Evolutionary conservation across 78 protist genomes (phyloP).

Genomic region (Guillardia theta): DNA sequence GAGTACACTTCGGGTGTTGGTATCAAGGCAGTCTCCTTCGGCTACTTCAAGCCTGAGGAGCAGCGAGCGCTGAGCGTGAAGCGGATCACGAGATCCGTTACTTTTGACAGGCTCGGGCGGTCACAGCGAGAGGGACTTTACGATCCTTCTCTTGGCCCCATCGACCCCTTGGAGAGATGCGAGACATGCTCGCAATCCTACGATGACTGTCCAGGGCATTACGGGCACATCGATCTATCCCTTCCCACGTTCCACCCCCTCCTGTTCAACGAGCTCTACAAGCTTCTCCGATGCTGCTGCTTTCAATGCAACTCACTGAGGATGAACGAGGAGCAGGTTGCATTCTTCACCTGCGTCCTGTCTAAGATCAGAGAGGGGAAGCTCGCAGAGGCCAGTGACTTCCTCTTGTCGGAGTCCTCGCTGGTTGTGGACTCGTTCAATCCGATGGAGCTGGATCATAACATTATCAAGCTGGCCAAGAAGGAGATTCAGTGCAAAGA

Average conservation of each 20-base stretch:
- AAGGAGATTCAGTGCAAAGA: too few species aligned
- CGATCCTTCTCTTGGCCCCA: conserved; percentile 49
- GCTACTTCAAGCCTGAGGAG: conserved; percentile 52
- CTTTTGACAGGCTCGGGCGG: conserved; percentile 64
- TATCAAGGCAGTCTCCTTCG: conserved; percentile 20
- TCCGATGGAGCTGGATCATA: neutral
- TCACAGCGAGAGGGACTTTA: conserved; percentile 54
- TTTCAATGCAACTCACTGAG: conserved; percentile 34
- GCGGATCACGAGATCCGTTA: conserved; percentile 57
- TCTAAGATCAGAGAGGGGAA: neutral
- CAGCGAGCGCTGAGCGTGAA: conserved; percentile 50
- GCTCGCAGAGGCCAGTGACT: neutral
- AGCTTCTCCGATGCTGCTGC: conserved; percentile 36
- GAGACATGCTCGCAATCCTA: neutral
- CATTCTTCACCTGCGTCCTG: neutral
- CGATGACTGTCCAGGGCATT: conserved; percentile 53
- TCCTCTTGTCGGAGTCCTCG: neutral
- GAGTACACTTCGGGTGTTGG: neutral
- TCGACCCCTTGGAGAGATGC: conserved; percentile 26
- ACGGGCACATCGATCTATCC: conserved; percentile 52
- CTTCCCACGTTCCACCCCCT: conserved; percentile 44
- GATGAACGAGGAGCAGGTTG: neutral
- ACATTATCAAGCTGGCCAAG: too few species aligned
- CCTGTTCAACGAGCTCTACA: conserved; percentile 25
- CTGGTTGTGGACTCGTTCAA: neutral